Base-by-base conservation (phyloP, 2,329 filamentous ascomycete species). In the Ophiostoma piceae region DNA sequence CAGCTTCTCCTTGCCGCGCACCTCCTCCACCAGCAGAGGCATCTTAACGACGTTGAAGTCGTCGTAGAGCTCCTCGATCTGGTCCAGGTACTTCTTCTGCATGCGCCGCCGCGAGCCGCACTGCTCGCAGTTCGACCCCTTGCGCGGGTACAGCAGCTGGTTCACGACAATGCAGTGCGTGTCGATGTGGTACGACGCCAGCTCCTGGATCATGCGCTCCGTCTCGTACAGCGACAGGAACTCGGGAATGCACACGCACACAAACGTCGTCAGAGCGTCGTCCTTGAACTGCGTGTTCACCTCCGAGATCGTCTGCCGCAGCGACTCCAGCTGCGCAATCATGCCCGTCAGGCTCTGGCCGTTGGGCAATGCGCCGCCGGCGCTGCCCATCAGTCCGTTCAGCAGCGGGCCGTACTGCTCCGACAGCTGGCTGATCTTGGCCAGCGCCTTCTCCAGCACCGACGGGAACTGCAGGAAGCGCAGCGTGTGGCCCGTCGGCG, bases 1-100 rank as follows among this genome's bases (percentile, higher is more conserved):
- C 75, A 99, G 82, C 80, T 88, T 94, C 77, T 98, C 94, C 84
- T 96, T 97, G 64, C 95, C 95, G 76, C 95, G 85, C 11, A 99
- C 94, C 82, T 99, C 95, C 79, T 99, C 94, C 1, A 96, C 92
- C 71, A 99, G 82, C 76, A 99, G 81, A 51, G 95, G 95, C 94
- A 99, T 98, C 84, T 94, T 94, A 75, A 99, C 94, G 54, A 99
- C 94, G 78, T 99, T 97, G 83, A 99, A 99, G 80, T 99, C 95
- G 77, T 97, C 94, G 79, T 99, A 99, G 71, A 99, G 82, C 83
- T 99, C 95, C 81, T 96, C 94, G 76, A 98, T 98, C 84, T 99
- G 94, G 78, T 98, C 94, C 62, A 99, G 85, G 78, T 99, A 99
- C 83, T 99, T 99, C 84, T 93, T 95, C 84, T 99, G 95, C 95